These are phyloP conservation scores for Berberis vulgaris DNA, from an alignment of 164 flowering plant genomes.

Conservation along the genomic window DNA sequence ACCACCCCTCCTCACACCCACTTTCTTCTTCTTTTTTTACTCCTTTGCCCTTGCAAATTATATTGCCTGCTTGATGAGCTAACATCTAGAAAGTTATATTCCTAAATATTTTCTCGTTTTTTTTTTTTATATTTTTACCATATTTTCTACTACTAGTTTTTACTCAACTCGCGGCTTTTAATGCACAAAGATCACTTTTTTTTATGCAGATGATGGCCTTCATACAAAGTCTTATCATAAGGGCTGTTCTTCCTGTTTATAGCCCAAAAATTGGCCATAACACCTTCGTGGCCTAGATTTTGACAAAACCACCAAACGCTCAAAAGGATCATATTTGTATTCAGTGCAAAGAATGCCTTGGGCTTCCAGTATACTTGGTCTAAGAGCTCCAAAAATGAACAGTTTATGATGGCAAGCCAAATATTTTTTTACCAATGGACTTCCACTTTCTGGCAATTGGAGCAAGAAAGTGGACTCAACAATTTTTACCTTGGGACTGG, in stretches of 20 bases:
- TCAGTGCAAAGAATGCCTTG: not conserved
- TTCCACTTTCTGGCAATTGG: not conserved
- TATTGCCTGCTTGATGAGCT: too few relatives aligned
- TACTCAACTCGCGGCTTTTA: not conserved
- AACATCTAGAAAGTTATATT: too few relatives aligned
- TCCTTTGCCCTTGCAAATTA: too few relatives aligned
- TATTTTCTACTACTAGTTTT: not conserved
- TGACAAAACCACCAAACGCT: not conserved
- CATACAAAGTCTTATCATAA: slow-evolving; percentile 53
- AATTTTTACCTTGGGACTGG: too few relatives aligned
- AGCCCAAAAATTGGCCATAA: slow-evolving; percentile 5
- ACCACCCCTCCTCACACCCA: too few relatives aligned
- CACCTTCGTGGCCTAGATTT: slow-evolving; percentile 1
- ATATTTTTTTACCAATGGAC: not conserved
- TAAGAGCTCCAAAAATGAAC: not conserved
- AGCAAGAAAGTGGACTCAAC: too few relatives aligned
- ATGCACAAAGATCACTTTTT: not conserved
- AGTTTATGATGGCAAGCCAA: not conserved
- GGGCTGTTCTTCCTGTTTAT: slow-evolving; percentile 23
- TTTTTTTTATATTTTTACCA: too few relatives aligned
- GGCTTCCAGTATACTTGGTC: not conserved
- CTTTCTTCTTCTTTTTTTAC: too few relatives aligned
- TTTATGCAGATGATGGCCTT: slow-evolving; percentile 66
- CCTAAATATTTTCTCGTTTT: too few relatives aligned
- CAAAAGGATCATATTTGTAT: too few relatives aligned